These are phyloP conservation scores for Dothistroma pini DNA, from an alignment of 2,329 filamentous ascomycete genomes.

Conservation along the genomic window DNA sequence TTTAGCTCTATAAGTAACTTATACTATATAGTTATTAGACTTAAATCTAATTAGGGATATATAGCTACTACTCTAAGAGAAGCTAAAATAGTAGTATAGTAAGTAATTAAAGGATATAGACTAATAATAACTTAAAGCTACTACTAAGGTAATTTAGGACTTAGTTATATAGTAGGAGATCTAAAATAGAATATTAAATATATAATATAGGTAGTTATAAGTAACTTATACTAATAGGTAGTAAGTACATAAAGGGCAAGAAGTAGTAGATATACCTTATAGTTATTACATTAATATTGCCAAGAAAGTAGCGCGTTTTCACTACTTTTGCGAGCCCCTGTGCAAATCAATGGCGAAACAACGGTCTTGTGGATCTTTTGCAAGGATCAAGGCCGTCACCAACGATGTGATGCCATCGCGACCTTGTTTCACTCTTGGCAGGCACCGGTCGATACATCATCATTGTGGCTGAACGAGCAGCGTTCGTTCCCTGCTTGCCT, in stretches of 20 bases:
- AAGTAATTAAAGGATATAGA: background rate
- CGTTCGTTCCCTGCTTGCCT: background rate
- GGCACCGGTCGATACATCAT: background rate
- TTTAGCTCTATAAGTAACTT: background rate
- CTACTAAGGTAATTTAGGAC: background rate
- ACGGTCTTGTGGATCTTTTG: background rate
- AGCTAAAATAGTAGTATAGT: background rate
- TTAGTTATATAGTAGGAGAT: background rate
- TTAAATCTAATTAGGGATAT: background rate
- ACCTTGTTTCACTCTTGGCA: background rate
- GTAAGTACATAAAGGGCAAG: too few species aligned
- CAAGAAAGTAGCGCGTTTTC: too few species aligned
- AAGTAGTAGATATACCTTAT: too few species aligned
- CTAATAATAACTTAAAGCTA: background rate
- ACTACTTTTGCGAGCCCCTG: too few species aligned
- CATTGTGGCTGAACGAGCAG: background rate
- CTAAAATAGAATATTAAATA: too few species aligned
- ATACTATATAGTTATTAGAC: background rate
- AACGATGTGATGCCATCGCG: background rate
- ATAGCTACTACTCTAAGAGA: conserved; percentile 7
- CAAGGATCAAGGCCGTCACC: background rate
- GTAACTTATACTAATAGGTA: too few species aligned
- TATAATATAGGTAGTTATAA: too few species aligned
- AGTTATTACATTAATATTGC: too few species aligned
- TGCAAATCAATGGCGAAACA: background rate